These are phyloP conservation scores for Wallemia mellicola DNA, from an alignment of 1,284 basidiomycete species.

Conservation along the genomic window DNA sequence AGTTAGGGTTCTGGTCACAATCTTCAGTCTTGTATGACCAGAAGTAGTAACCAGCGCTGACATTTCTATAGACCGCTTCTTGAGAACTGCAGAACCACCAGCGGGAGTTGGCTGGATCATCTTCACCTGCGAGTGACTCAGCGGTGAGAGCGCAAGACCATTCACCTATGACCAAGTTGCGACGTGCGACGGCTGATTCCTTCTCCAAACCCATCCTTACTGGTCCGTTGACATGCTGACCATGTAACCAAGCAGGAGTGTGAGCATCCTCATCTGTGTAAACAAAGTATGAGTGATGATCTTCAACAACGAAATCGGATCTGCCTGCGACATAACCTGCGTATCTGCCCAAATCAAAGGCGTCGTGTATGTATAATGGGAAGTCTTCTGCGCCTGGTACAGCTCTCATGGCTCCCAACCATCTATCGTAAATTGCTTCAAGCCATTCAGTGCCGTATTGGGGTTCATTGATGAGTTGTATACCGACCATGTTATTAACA, in stretches of 20 bases:
- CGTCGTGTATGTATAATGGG: constrained; percentile 10
- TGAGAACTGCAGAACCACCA: constrained; percentile 31
- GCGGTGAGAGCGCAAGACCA: constrained; percentile 38
- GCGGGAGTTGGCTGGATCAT: constrained; percentile 21
- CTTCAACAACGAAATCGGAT: constrained; percentile 38
- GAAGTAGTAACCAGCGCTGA: constrained; percentile 36
- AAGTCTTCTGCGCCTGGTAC: background rate
- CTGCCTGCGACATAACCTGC: constrained; percentile 25
- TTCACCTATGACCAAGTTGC: constrained; percentile 38
- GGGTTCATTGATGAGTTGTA: constrained; percentile 48
- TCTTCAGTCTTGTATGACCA: constrained; percentile 37
- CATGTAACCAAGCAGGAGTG: constrained; percentile 24
- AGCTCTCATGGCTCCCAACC: background rate
- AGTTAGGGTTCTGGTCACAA: constrained; percentile 21
- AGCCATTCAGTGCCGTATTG: constrained; percentile 14
- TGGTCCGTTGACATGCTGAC: constrained; percentile 19
- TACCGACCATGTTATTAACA: constrained; percentile 42
- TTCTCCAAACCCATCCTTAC: constrained; percentile 19
- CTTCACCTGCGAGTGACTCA: constrained; percentile 24
- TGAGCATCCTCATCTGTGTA: constrained; percentile 23
- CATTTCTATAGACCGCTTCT: constrained; percentile 27
- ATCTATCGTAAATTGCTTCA: background rate
- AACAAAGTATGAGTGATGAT: constrained; percentile 44
- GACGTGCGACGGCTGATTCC: constrained; percentile 19
- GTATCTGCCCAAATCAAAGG: constrained; percentile 30